Conservation (phyloP, 768 basidiomycete species). For the Amanita fuliginea region DNA sequence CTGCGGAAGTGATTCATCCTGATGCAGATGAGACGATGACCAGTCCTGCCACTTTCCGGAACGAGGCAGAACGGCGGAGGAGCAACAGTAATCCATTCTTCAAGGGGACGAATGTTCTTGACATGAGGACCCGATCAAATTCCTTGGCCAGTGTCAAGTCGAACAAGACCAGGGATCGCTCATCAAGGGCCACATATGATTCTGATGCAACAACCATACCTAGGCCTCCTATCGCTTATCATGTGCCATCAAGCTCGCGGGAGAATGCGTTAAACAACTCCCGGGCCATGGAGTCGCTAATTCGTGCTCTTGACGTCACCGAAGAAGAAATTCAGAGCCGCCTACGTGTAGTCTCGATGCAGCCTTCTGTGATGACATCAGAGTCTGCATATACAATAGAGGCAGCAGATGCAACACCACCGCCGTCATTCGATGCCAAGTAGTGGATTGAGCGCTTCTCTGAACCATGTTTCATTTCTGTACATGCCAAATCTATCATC, state of each 20-base stretch:
- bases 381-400: constrained; percentile 20
- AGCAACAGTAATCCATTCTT: constrained; percentile 34
- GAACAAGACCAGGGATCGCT: constrained; percentile 26
- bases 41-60: constrained; percentile 13
- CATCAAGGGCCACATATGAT: constrained; percentile 22
- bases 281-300: constrained; percentile 50
- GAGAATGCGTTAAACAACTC: constrained; percentile 34
- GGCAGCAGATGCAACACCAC: constrained; percentile 16
- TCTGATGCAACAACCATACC: constrained; percentile 23
- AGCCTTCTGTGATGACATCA: constrained; percentile 34
- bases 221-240: constrained; percentile 20
- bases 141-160: constrained; percentile 29
- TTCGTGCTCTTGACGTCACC: constrained; percentile 50
- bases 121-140: constrained; percentile 24
- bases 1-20: constrained; percentile 32
- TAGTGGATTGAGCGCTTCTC: neutral
- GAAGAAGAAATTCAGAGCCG: constrained; percentile 36
- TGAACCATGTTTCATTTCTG: neutral
- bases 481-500: neutral
- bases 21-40: constrained; percentile 16
- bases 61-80: constrained; percentile 20
- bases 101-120: constrained; percentile 17
- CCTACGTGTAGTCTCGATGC: constrained; percentile 47
- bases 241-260: constrained; percentile 21
- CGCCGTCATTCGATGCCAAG: no score